A percentile compares a stretch with the other conserved stretches of the same genome.
These are phyloP conservation scores for Maudiozyma saulgeensis DNA, from an alignment of 805 yeast genomes.

Conservation along the genomic window DNA sequence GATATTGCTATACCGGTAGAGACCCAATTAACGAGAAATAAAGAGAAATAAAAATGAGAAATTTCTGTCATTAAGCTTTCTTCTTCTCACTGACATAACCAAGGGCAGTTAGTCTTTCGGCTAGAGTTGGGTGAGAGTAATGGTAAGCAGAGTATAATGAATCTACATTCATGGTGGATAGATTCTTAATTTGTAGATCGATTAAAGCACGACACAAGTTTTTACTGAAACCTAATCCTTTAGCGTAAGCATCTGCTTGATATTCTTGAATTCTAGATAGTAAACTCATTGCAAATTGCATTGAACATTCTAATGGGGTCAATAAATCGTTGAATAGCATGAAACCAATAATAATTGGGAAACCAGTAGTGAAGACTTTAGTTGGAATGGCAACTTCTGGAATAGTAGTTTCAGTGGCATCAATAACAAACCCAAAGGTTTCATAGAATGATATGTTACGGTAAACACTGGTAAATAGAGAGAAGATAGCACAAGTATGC, in stretches of 20 bases:
- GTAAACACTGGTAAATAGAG: conserved; percentile 70
- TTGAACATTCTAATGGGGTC: conserved; percentile 62
- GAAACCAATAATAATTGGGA: conserved; percentile 77
- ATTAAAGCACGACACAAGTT: conserved; percentile 66
- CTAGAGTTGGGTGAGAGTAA: conserved; percentile 83
- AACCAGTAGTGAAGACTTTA: conserved; percentile 31
- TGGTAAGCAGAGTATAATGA: conserved; percentile 82
- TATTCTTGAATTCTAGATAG: conserved; percentile 82
- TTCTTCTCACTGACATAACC: conserved; percentile 33
- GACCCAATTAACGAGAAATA: neutral
- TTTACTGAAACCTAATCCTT: conserved; percentile 57
- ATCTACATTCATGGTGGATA: conserved; percentile 82
- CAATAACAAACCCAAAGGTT: conserved; percentile 61
- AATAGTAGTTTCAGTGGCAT: neutral
- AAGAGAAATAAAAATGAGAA: no score
- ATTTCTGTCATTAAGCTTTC: conserved; percentile 7
- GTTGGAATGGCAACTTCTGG: conserved; percentile 4
- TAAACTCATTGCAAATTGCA: conserved; percentile 58
- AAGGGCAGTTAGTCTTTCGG: conserved; percentile 79
- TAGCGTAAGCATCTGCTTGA: conserved; percentile 87
- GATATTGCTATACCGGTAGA: no score
- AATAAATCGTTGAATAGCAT: conserved; percentile 67
- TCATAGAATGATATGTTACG: conserved; percentile 68
- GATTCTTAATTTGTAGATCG: conserved; percentile 67
- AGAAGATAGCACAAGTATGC: conserved; percentile 55